phyloP scores from a whole-genome alignment of 2,329 filamentous ascomycete genomes.

The Beauveria bassiana region DNA sequence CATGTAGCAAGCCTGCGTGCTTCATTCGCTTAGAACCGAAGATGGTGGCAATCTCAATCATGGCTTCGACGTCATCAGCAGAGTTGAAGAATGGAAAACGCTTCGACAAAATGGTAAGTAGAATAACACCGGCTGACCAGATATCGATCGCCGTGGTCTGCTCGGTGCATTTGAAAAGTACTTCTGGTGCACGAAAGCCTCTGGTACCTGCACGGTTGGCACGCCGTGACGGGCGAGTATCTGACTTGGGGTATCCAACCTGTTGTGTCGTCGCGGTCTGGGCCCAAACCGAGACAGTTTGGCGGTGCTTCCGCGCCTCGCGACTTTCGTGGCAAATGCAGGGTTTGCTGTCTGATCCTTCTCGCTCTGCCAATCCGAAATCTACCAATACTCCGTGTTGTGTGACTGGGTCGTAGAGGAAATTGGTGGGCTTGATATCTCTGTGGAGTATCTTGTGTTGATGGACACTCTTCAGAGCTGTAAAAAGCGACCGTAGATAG shows the following conservation, averaged over 20 bases:
- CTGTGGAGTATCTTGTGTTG: slow-evolving; percentile 79
- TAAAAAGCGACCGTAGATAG: slow-evolving; percentile 85
- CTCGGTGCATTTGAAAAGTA: slow-evolving; percentile 92
- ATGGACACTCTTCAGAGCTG: slow-evolving; percentile 77
- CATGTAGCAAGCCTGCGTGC: slow-evolving; percentile 72
- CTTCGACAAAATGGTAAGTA: slow-evolving; percentile 85
- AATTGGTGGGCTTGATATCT: slow-evolving; percentile 97
- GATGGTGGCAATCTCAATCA: slow-evolving; percentile 95
- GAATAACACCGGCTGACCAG: slow-evolving; percentile 94
- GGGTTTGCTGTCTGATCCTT: slow-evolving; percentile 67
- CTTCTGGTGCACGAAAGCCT: slow-evolving; percentile 92
- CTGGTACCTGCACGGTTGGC: slow-evolving; percentile 92
- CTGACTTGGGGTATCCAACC: slow-evolving; percentile 76
- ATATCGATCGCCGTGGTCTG: slow-evolving; percentile 93
- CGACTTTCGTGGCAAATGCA: slow-evolving; percentile 71
- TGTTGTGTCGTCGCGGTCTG: slow-evolving; percentile 42
- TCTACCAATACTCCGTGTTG: slow-evolving; percentile 91
- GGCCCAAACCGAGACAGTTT: slow-evolving; percentile 52
- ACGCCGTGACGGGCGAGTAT: slow-evolving; percentile 77
- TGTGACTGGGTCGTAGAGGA: slow-evolving; percentile 77
- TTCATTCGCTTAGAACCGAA: slow-evolving; percentile 85
- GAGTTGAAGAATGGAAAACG: slow-evolving; percentile 99
- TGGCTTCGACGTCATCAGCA: slow-evolving; percentile 93
- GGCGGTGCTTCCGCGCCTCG: slow-evolving; percentile 52
- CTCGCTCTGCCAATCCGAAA: slow-evolving; percentile 89